A percentile compares a stretch with the other conserved stretches of the same genome.
These are phyloP conservation scores for Quercus tomentella DNA, from an alignment of 331 rosid genomes.

Conservation along the genomic window DNA sequence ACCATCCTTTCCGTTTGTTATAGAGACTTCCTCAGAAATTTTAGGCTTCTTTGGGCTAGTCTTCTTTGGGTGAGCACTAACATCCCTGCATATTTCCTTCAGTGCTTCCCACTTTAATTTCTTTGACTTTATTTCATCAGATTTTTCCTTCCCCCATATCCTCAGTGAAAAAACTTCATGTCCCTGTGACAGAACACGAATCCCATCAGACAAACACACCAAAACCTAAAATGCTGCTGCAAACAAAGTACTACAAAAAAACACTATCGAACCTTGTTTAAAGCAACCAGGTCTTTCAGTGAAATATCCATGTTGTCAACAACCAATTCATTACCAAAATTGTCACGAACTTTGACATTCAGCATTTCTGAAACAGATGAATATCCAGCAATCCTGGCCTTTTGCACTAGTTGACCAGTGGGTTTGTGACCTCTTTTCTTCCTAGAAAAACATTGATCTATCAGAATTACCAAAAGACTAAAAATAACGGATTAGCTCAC, in stretches of 20 bases:
- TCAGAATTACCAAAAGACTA: neutral
- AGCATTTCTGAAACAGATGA: constrained; percentile 68
- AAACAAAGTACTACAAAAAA: neutral
- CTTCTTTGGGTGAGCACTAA: constrained; percentile 16
- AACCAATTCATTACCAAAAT: constrained; percentile 20
- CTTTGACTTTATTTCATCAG: constrained; percentile 25
- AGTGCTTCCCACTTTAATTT: constrained; percentile 45
- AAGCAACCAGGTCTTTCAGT: constrained; percentile 11
- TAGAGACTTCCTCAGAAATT: constrained; percentile 11
- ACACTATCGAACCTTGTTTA: constrained; percentile 30
- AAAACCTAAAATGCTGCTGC: neutral
- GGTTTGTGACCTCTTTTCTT: constrained; percentile 65
- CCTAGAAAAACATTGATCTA: constrained; percentile 34
- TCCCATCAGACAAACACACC: neutral
- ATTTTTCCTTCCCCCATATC: constrained; percentile 53
- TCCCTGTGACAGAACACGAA: constrained; percentile 33
- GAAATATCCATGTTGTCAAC: constrained; percentile 7
- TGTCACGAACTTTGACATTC: constrained; percentile 12
- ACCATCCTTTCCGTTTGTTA: constrained; percentile 17
- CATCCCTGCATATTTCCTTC: constrained; percentile 48
- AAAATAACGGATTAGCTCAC: neutral
- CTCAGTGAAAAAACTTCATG: constrained; percentile 29
- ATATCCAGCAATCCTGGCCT: constrained; percentile 69
- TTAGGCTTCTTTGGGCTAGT: constrained; percentile 26
- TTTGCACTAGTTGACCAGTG: constrained; percentile 47